Percentiles rank a stretch among this genome's conserved stretches.
These are phyloP conservation scores for Aphanomyces cochlioides DNA, from an alignment of 352 stramenopile genomes.

Conservation along the genomic window DNA sequence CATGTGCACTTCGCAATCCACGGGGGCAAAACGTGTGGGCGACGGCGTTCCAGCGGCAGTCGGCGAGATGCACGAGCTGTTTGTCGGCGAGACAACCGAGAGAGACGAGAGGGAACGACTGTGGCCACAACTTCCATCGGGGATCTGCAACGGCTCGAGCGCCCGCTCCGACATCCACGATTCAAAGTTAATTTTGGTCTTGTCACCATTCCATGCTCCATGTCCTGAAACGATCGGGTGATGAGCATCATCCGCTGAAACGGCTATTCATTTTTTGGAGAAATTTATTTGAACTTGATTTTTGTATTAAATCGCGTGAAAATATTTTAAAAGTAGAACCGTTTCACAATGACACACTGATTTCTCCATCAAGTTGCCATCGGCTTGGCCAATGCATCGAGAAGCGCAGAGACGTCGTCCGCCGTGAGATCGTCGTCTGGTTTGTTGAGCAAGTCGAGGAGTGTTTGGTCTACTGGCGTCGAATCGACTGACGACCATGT, in stretches of 20 bases:
- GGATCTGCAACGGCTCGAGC: slow-evolving; percentile 5
- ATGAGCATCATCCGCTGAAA: too few species aligned
- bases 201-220: background rate
- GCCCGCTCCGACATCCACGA: slow-evolving; percentile 1
- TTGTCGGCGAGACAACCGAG: background rate
- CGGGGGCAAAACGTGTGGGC: slow-evolving; percentile 16
- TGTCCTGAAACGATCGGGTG: too few species aligned
- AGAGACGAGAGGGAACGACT: background rate
- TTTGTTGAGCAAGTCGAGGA: slow-evolving; percentile 68
- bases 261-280: too few species aligned
- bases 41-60: background rate
- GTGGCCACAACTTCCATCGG: background rate
- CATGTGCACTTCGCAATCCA: slow-evolving; percentile 27
- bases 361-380: background rate
- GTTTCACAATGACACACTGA: background rate
- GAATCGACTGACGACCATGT: background rate
- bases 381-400: slow-evolving; percentile 29
- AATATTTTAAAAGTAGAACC: background rate
- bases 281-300: background rate
- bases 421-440: slow-evolving; percentile 77
- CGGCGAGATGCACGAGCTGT: background rate
- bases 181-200: slow-evolving; percentile 13
- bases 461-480: background rate
- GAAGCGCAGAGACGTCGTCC: slow-evolving; percentile 73
- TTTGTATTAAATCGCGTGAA: background rate